These are phyloP conservation scores for Tylopilus sp. DNA, from an alignment of 768 basidiomycete species.

Conservation along the genomic window DNA sequence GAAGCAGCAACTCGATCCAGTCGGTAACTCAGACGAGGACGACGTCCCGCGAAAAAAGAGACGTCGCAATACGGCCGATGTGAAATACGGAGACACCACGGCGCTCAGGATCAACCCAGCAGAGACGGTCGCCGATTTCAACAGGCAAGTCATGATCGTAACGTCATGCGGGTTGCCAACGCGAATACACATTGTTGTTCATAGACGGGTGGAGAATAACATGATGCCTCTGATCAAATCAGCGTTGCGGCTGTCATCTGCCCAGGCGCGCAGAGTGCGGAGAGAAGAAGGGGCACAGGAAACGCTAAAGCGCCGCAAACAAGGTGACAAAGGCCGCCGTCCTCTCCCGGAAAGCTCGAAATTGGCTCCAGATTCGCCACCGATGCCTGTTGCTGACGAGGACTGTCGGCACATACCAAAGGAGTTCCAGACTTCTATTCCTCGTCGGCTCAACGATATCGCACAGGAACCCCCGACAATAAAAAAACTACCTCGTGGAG, in stretches of 20 bases:
- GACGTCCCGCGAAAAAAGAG: constrained; percentile 27
- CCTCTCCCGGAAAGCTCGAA: constrained; percentile 12
- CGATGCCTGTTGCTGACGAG: constrained; percentile 9
- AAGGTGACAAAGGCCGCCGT: constrained; percentile 2
- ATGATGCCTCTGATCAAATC: constrained; percentile 63
- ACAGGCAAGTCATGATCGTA: constrained; percentile 47
- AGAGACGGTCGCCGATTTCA: constrained; percentile 75
- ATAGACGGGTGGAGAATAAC: constrained; percentile 69
- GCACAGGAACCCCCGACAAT: constrained; percentile 66
- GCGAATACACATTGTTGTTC: constrained; percentile 1
- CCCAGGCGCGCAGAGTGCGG: constrained; percentile 45
- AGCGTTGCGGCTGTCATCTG: constrained; percentile 57
- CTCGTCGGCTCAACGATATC: constrained; percentile 68
- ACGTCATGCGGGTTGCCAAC: constrained; percentile 12
- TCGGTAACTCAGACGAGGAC: constrained; percentile 26
- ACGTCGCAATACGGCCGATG: constrained; percentile 22
- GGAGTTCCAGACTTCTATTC: constrained; percentile 58
- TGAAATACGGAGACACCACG: constrained; percentile 13
- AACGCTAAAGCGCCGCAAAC: constrained; percentile 17
- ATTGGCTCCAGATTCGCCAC: constrained; percentile 12
- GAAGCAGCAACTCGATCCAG: constrained; percentile 37
- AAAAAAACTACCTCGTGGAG: constrained; percentile 52
- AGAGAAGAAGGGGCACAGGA: constrained; percentile 25
- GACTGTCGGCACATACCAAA: constrained; percentile 21
- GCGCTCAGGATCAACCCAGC: constrained; percentile 54